A percentile compares a stretch with the other conserved stretches of the same genome.
phyloP scores from a whole-genome alignment of 2,329 filamentous ascomycete genomes.

The Westerdykella sp. region DNA sequence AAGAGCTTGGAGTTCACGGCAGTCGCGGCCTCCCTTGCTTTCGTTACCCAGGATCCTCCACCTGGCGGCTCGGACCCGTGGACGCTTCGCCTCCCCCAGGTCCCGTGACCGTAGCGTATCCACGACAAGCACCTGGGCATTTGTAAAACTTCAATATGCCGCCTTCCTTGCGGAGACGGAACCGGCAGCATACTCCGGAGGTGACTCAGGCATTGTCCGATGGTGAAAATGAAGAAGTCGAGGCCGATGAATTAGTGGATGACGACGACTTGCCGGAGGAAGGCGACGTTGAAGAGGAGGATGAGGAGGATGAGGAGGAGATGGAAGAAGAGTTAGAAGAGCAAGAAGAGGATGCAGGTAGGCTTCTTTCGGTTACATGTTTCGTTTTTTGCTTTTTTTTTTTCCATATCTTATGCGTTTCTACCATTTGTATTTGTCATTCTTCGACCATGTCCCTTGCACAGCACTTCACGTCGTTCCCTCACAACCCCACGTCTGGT shows the following conservation, averaged over 20 bases:
- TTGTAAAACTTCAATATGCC: constrained; percentile 15
- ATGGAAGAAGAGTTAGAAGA: constrained; percentile 39
- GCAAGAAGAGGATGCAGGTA: constrained; percentile 51
- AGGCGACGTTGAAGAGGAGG: constrained; percentile 15
- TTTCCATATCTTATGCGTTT: background rate
- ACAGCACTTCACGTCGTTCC: background rate
- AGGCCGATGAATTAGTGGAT: constrained; percentile 7
- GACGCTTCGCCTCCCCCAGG: background rate
- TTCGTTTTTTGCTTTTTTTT: background rate
- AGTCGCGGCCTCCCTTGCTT: too few species aligned
- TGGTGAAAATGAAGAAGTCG: constrained; percentile 20
- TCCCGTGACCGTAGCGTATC: constrained; percentile 4
- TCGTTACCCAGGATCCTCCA: background rate
- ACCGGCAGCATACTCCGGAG: constrained; percentile 13
- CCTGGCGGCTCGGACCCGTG: too few species aligned
- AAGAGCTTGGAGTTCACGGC: too few species aligned
- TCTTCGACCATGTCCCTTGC: too few species aligned
- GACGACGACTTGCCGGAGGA: constrained; percentile 5
- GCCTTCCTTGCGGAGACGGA: constrained; percentile 21
- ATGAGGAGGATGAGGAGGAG: constrained; percentile 21
- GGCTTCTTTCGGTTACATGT: background rate
- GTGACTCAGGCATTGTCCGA: constrained; percentile 15
- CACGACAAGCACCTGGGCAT: background rate
- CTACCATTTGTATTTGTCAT: background rate
- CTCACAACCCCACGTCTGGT: background rate